Evolutionary conservation across 164 flowering plant genomes (phyloP).

Genomic region (Magnolia officinalis): DNA sequence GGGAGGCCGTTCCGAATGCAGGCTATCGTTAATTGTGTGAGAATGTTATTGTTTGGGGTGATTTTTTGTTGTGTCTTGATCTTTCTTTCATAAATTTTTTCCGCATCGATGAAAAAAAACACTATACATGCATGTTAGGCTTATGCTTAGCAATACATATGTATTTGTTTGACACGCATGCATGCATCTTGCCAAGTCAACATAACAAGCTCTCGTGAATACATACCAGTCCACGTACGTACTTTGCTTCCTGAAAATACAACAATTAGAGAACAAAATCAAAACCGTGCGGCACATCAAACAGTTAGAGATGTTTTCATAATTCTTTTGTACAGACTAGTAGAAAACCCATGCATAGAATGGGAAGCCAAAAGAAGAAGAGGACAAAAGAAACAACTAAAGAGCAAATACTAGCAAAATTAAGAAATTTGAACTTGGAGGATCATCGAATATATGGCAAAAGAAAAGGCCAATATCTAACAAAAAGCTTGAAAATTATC

Average conservation of each 20-base stretch:
- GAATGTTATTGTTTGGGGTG: too few relatives aligned
- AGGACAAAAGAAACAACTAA: background rate
- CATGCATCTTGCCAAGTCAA: background rate
- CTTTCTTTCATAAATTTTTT: too few relatives aligned
- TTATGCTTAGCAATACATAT: background rate
- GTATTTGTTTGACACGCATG: background rate
- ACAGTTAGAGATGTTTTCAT: background rate
- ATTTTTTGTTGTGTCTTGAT: too few relatives aligned
- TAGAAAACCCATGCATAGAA: background rate
- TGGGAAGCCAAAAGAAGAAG: background rate
- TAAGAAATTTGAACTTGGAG: background rate
- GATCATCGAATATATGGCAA: background rate
- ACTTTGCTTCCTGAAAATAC: slow-evolving; percentile 33
- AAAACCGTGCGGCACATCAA: background rate
- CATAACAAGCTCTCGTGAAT: background rate
- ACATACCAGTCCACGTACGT: slow-evolving; percentile 46
- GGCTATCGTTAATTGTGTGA: too few relatives aligned
- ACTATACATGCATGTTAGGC: slow-evolving; percentile 2
- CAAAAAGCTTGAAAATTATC: too few relatives aligned
- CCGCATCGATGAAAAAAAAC: background rate
- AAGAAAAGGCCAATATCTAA: too few relatives aligned
- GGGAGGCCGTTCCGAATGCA: too few relatives aligned
- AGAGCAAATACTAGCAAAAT: background rate
- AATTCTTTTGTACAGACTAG: background rate
- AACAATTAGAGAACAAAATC: slow-evolving; percentile 7